Conservation (phyloP, 2,329 filamentous ascomycete genomes). For the Nigrospora oryzae region DNA sequence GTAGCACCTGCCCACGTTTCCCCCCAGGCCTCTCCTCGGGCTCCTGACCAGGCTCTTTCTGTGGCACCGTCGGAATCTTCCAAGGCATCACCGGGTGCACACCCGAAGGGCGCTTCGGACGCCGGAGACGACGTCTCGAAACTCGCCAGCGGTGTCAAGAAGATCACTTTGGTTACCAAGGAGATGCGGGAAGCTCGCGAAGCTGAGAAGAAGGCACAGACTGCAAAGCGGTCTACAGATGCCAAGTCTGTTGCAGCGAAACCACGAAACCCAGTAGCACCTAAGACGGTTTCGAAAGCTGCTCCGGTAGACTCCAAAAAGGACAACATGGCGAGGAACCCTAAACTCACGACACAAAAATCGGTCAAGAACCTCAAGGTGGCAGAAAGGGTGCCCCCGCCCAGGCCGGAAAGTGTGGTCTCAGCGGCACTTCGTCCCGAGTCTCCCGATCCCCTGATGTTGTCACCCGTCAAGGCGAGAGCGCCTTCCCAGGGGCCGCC, state of each 20-base stretch:
- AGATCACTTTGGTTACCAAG: conserved; percentile 52
- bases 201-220: conserved; percentile 12
- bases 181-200: conserved; percentile 47
- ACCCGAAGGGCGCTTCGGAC: neutral
- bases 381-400: too few relatives aligned
- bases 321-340: neutral
- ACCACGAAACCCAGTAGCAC: too few relatives aligned
- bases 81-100: neutral
- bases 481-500: neutral
- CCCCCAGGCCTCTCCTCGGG: neutral
- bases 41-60: neutral
- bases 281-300: neutral
- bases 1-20: too few relatives aligned
- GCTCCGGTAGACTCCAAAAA: neutral
- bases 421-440: neutral
- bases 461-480: neutral
- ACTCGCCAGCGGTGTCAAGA: conserved; percentile 51
- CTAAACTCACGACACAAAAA: neutral
- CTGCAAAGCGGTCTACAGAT: neutral
- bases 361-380: too few relatives aligned
- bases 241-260: too few relatives aligned
- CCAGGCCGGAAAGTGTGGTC: too few relatives aligned
- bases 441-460: neutral
- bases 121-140: conserved; percentile 38
- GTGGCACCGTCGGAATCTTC: neutral